Evolutionary conservation across 1,284 basidiomycete species (phyloP).

Genomic region (Garcileccinum viscosum): DNA sequence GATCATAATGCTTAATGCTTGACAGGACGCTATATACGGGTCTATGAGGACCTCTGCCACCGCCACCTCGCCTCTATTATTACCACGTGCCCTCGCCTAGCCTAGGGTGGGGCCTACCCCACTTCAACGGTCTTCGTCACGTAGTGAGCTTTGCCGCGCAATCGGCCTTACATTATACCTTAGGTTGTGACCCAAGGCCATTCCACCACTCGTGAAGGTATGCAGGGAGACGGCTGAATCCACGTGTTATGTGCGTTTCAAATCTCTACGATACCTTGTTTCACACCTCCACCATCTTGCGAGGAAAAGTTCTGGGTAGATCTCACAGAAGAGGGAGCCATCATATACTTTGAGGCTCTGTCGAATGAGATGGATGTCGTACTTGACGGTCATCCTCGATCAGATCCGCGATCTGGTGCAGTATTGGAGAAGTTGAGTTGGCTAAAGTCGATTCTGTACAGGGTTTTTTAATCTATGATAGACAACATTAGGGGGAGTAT

Average conservation of each 20-base stretch:
- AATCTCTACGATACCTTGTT: slow-evolving; percentile 93
- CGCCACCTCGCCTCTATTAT: no score
- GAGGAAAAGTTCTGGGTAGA: slow-evolving; percentile 98
- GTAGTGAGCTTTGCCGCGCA: no score
- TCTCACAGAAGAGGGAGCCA: slow-evolving; percentile 93
- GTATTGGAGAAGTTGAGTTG: slow-evolving; percentile 73
- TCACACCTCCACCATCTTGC: slow-evolving; percentile 92
- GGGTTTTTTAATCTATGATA: background rate
- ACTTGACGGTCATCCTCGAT: slow-evolving; percentile 92
- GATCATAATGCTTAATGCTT: no score
- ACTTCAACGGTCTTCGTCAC: no score
- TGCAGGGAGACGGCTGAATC: slow-evolving; percentile 99
- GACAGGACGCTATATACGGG: no score
- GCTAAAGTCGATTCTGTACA: no score
- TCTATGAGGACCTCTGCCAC: no score
- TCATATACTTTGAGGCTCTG: slow-evolving; percentile 93
- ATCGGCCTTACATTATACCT: no score
- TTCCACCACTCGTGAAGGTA: slow-evolving; percentile 97
- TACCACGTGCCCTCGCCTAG: no score
- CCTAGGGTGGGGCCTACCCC: no score
- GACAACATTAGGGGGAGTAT: background rate
- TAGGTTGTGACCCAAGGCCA: slow-evolving; percentile 97
- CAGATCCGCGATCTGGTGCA: slow-evolving; percentile 88
- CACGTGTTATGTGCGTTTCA: slow-evolving; percentile 92
- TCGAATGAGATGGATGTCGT: slow-evolving; percentile 96